Percentiles rank a stretch among this genome's conserved stretches.
Conservation (phyloP, 305 asterid genomes). For the Fraxinus platypoda region DNA sequence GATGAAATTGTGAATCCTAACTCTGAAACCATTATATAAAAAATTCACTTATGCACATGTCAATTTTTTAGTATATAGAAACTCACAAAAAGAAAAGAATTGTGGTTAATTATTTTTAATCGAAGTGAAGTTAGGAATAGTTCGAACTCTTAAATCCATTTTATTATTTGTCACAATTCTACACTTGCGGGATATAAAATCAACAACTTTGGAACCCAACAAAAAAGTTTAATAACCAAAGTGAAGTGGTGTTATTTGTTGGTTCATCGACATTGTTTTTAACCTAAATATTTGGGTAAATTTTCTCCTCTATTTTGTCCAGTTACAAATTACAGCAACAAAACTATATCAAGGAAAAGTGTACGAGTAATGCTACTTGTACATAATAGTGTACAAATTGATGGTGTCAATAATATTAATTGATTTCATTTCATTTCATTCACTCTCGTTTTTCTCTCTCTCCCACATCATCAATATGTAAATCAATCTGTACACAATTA, state of each 20-base stretch:
- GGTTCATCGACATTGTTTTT: neutral
- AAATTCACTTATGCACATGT: neutral
- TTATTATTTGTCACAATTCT: neutral
- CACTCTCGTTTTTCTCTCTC: neutral
- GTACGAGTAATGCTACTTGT: neutral
- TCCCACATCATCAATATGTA: neutral
- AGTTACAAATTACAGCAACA: conserved; percentile 1
- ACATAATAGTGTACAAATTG: neutral
- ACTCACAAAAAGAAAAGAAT: neutral
- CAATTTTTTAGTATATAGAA: neutral
- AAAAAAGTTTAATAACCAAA: neutral
- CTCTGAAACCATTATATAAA: neutral
- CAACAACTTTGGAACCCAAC: neutral
- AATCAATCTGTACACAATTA: neutral
- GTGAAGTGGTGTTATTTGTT: neutral
- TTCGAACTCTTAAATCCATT: neutral
- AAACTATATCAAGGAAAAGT: neutral
- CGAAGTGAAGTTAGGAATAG: neutral
- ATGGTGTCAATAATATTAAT: neutral
- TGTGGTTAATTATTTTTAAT: neutral
- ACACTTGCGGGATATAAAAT: neutral
- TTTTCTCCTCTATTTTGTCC: neutral
- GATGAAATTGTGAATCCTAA: neutral
- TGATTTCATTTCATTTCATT: neutral
- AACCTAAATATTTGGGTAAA: neutral